These are phyloP conservation scores for Panaeolus cyanescens DNA, from an alignment of 768 basidiomycete species.

Conservation along the genomic window DNA sequence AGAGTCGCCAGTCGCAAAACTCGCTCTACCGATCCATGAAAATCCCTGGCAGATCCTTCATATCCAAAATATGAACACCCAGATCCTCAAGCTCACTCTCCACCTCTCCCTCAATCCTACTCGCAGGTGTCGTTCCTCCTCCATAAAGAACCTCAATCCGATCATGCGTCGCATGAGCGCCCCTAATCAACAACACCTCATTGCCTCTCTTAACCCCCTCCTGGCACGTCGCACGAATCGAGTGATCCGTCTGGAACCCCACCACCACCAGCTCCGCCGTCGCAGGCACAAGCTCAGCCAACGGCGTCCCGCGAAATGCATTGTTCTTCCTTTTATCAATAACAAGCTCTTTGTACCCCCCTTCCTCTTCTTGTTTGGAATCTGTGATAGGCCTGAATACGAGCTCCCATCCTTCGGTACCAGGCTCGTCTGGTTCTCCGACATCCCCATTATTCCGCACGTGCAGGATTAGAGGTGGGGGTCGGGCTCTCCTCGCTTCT, in stretches of 20 bases:
- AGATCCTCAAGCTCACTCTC: slow-evolving; percentile 71
- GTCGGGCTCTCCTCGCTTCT: slow-evolving; percentile 46
- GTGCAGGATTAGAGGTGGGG: slow-evolving; percentile 63
- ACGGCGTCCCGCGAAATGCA: slow-evolving; percentile 61
- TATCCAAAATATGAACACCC: slow-evolving; percentile 64
- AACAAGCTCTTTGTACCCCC: slow-evolving; percentile 42
- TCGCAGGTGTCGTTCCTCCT: slow-evolving; percentile 54
- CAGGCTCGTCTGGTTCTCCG: slow-evolving; percentile 61
- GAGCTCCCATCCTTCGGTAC: slow-evolving; percentile 62
- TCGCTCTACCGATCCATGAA: slow-evolving; percentile 58
- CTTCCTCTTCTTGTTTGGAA: background rate
- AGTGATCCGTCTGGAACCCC: slow-evolving; percentile 71
- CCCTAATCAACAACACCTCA: slow-evolving; percentile 61
- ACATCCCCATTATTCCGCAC: slow-evolving; percentile 65
- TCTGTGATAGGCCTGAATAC: slow-evolving; percentile 41
- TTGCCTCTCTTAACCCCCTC: slow-evolving; percentile 66
- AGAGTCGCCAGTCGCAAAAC: too few relatives aligned
- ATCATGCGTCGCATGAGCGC: slow-evolving; percentile 71
- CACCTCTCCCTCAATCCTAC: slow-evolving; percentile 55
- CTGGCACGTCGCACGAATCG: slow-evolving; percentile 59
- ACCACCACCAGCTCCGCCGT: slow-evolving; percentile 67
- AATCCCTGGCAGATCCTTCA: slow-evolving; percentile 62
- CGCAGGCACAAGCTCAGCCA: slow-evolving; percentile 48
- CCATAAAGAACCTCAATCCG: slow-evolving; percentile 62
- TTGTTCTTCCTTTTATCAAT: slow-evolving; percentile 74